Base-by-base conservation (phyloP, 805 yeast genomes). In the Candida saitoana region DNA sequence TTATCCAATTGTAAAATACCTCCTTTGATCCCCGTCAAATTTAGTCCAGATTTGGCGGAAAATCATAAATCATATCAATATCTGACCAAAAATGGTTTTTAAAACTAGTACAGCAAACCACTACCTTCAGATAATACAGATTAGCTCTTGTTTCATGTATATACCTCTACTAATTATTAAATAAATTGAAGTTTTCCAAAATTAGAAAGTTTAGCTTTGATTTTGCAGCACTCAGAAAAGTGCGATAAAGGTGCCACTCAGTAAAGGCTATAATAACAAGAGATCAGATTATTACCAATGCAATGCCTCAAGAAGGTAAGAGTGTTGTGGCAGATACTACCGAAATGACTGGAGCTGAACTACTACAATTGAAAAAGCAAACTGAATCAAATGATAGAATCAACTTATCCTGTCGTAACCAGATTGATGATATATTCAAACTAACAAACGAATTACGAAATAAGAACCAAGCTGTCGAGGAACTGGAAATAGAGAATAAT, bases 341-440 rank as follows among this genome's bases (percentile, higher is more conserved):
- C 16, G n/a, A 15, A 8, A 32, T 36, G 3, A 25, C n/a, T 22
- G 18, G 22, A 34, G 15, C 32, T 12, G 37, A 39, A 19, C 42
- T 39, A 33, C 38, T 18, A 22, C 42, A 33, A 25, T 39, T 24
- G 18, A 36, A 39, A 27, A 20, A 14, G 12, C 38, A 36, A 16
- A 25, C 38, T 5, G 15, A 24, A 5, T 15, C 50, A 22, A 62
- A 57, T 32, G 70, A 65, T 32, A 33, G 29, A 12, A 18, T 47
- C 20, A 65, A 60, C 34, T 27, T 36, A 5, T 24, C 39, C 2
- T 47, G 57, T 41, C 50, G 61, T 11, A 34, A 31, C 9, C 55
- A 56, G 19, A 64, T 67, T 20, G 52, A 65, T 42, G 38, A 47
- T 15, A 50, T 66, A 1, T 66, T 67, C 34, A 43, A 41, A 2